These are phyloP conservation scores for Eimeria necatrix DNA, from an alignment of 169 alveolate genomes.

Conservation along the genomic window DNA sequence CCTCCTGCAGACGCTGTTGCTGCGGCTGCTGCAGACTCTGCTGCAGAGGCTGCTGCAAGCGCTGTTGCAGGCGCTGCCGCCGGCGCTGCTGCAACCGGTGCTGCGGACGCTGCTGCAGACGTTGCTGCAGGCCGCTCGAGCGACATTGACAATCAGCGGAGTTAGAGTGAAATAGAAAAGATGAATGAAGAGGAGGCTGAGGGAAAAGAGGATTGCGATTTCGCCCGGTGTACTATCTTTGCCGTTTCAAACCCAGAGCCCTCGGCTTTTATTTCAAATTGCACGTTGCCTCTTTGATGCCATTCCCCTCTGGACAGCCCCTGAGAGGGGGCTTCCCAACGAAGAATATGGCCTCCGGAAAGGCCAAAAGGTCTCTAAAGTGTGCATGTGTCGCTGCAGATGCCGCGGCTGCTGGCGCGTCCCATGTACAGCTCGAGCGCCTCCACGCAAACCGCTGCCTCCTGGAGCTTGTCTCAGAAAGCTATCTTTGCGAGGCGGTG, in stretches of 20 bases:
- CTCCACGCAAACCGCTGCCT: not conserved
- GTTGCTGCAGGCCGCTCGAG: too few species aligned
- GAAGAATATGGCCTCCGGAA: not conserved
- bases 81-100: too few species aligned
- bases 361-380: not conserved
- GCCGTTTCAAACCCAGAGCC: constrained; percentile 62
- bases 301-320: not conserved
- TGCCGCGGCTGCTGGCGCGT: constrained; percentile 14
- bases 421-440: constrained; percentile 11
- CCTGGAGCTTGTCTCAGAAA: not conserved
- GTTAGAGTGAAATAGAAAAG: not conserved
- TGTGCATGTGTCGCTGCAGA: not conserved
- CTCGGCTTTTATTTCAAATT: constrained; percentile 35
- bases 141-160: not conserved
- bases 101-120: too few species aligned
- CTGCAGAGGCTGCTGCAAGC: too few species aligned
- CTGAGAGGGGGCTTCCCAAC: not conserved
- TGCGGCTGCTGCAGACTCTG: too few species aligned
- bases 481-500: constrained; percentile 3
- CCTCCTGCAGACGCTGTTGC: too few species aligned
- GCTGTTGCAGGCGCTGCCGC: too few species aligned
- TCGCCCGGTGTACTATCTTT: not conserved
- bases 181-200: not conserved
- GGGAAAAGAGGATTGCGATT: not conserved
- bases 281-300: constrained; percentile 63